Conservation (phyloP, 2,329 filamentous ascomycete genomes). For the Pyrenophora teres region DNA sequence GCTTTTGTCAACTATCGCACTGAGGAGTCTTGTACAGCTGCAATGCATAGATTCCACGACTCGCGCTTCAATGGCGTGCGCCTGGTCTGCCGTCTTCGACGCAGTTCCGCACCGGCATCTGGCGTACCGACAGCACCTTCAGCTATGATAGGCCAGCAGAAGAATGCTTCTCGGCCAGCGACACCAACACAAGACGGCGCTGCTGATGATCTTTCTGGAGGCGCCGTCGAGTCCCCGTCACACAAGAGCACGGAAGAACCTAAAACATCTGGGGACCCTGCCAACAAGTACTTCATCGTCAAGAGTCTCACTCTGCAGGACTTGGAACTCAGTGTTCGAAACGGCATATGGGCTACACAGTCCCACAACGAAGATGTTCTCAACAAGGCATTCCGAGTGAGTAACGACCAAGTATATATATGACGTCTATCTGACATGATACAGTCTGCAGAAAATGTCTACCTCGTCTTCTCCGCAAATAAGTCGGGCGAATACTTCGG, state of each 20-base stretch:
- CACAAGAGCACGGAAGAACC: constrained; percentile 18
- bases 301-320: constrained; percentile 93
- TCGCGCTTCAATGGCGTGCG: constrained; percentile 85
- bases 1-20: constrained; percentile 95
- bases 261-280: constrained; percentile 20
- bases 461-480: constrained; percentile 92
- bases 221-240: constrained; percentile 13
- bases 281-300: constrained; percentile 85
- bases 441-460: constrained; percentile 80
- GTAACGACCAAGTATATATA: constrained; percentile 18
- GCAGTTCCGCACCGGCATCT: constrained; percentile 54
- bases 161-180: constrained; percentile 31
- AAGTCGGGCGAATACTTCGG: constrained; percentile 98
- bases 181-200: constrained; percentile 29
- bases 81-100: constrained; percentile 80
- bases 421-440: constrained; percentile 19
- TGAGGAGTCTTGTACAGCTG: constrained; percentile 73
- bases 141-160: constrained; percentile 45
- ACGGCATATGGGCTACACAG: constrained; percentile 91
- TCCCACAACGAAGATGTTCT: constrained; percentile 86
- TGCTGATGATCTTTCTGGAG: constrained; percentile 14
- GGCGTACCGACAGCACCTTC: constrained; percentile 62
- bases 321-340: constrained; percentile 83
- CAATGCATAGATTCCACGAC: constrained; percentile 85
- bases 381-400: constrained; percentile 81